Conservation (phyloP, 768 basidiomycete species). For the Pleurotus platypus region DNA sequence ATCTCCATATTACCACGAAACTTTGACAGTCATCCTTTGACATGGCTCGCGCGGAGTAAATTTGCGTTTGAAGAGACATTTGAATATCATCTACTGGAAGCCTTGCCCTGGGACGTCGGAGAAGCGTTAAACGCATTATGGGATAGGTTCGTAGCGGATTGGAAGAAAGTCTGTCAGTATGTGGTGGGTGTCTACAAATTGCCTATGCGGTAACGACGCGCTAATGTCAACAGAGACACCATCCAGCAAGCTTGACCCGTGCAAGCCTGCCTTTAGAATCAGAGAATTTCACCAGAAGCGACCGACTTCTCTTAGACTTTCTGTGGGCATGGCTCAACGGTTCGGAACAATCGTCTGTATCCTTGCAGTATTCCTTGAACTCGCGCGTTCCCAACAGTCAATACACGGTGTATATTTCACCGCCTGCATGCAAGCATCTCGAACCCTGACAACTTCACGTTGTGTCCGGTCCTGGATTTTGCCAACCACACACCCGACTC, state of each 20-base stretch:
- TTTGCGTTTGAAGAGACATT: constrained; percentile 11
- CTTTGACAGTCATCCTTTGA: constrained; percentile 81
- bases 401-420: constrained; percentile 86
- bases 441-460: constrained; percentile 74
- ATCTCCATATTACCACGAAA: constrained; percentile 71
- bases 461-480: constrained; percentile 90
- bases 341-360: constrained; percentile 23
- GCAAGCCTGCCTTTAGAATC: background rate
- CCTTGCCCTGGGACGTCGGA: constrained; percentile 46
- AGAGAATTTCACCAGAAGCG: background rate
- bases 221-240: constrained; percentile 24
- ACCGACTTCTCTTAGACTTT: constrained; percentile 34
- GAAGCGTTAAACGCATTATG: constrained; percentile 38
- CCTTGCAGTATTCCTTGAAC: background rate
- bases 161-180: constrained; percentile 45
- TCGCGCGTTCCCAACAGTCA: constrained; percentile 49
- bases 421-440: constrained; percentile 45
- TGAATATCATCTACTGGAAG: constrained; percentile 27
- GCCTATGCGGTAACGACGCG: constrained; percentile 9
- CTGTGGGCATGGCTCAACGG: constrained; percentile 95
- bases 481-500: constrained; percentile 64
- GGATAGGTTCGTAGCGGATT: constrained; percentile 55
- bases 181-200: constrained; percentile 40
- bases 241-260: background rate
- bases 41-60: constrained; percentile 51